Evolutionary conservation across 1,284 basidiomycete genomes (phyloP), one percentile per base, ranked within the genome.

Genomic region (Pterulicium gracile): DNA sequence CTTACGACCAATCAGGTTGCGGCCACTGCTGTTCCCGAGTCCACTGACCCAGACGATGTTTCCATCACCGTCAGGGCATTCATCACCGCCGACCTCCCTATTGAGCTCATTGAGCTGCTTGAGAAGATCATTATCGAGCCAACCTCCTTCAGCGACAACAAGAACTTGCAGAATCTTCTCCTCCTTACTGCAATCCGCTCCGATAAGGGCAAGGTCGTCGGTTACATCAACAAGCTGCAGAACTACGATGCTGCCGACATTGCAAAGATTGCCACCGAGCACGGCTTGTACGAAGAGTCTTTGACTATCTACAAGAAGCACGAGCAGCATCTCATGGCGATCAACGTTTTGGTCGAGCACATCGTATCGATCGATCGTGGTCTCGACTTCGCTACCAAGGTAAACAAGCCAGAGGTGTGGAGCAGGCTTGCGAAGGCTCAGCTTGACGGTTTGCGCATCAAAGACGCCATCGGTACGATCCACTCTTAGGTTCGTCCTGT

Each of bases 111-210:
- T 55, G 96, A 98, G 65, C 72, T 99, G 44, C 72, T 99, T 53
- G 96, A 99, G 74, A 98, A 98, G 76, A 97, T 99, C 61, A 88
- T 98, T 61, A 81, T 99, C 48, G 93, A 98, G 63, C 86, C 88
- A 1, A 97, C 95, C 24, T 88, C 96, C 4, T 98, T 99, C 79
- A 92, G 86, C 60, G 95, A 98, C 68, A 98, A 98, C 72, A 81
- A 81, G 59, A 95, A 91, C 61, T 73, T 98, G 24, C 93, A 97
- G 70, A 96, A 96, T 64, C 72, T 99, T 51, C 70, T 99, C 52
- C 76, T 99, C 60, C 75, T 99, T 50, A 98, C 96, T 3, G 93
- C 96, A 32, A 90, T 99, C 58, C 88, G 94, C 52, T 91, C 95
- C 17, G 96, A 98, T 70, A 97, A 96, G 73, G 94, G 93, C 64